These are phyloP conservation scores for Pseudogymnoascus sp. DNA, from an alignment of 2,329 filamentous ascomycete species.

Conservation along the genomic window DNA sequence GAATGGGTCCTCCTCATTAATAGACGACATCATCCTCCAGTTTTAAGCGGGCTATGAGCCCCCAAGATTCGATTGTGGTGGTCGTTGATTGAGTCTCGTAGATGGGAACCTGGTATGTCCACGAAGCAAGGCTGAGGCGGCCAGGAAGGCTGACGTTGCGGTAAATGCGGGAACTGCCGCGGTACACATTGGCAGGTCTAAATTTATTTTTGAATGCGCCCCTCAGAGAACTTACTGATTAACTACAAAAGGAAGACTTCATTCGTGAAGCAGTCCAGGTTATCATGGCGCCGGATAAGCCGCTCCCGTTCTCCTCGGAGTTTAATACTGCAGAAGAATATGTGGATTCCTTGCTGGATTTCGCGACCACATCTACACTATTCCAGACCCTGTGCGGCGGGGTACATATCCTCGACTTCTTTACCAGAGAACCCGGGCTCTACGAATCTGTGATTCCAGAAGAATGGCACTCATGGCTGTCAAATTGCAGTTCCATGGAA, in stretches of 20 bases:
- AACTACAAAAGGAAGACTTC: neutral
- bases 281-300: constrained; percentile 36
- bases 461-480: constrained; percentile 78
- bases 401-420: constrained; percentile 96
- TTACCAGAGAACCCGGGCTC: constrained; percentile 76
- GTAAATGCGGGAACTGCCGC: constrained; percentile 2
- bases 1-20: constrained; percentile 63
- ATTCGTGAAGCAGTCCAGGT: neutral
- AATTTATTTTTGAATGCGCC: constrained; percentile 7
- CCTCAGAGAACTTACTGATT: neutral
- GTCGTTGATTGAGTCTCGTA: constrained; percentile 8
- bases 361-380: constrained; percentile 65
- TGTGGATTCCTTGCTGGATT: constrained; percentile 68
- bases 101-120: constrained; percentile 4
- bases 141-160: constrained; percentile 9
- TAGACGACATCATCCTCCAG: constrained; percentile 58
- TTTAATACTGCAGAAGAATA: constrained; percentile 72
- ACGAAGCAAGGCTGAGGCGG: constrained; percentile 7
- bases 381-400: constrained; percentile 90
- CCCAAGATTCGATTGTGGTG: constrained; percentile 6
- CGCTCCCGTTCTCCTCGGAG: constrained; percentile 62
- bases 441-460: constrained; percentile 70
- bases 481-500: constrained; percentile 62
- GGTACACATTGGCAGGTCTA: neutral
- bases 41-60: neutral